Evolutionary conservation across 495 filamentous ascomycete genomes (phyloP).

Genomic region (Collariella sp.): DNA sequence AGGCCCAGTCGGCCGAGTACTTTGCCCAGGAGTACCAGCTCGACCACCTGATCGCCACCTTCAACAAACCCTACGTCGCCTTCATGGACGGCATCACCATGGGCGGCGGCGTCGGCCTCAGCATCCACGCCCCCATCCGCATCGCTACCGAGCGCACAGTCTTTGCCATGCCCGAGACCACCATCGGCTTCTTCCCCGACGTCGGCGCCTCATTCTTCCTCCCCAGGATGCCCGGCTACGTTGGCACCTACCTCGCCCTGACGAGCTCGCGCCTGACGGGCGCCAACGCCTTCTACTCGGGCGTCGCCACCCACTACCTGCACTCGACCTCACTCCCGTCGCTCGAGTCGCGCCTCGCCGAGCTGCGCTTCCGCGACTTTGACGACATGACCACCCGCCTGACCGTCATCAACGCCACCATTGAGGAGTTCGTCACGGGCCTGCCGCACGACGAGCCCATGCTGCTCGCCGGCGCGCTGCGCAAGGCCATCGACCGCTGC

Average conservation of each 20-base stretch:
- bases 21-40: constrained; percentile 90
- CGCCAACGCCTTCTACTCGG: constrained; percentile 72
- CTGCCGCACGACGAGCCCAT: constrained; percentile 64
- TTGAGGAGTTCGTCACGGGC: constrained; percentile 83
- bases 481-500: constrained; percentile 76
- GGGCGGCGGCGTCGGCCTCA: constrained; percentile 93
- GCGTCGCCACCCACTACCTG: constrained; percentile 88
- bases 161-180: constrained; percentile 98
- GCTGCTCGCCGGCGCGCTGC: constrained; percentile 52
- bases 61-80: constrained; percentile 83
- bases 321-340: constrained; percentile 75
- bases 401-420: constrained; percentile 68
- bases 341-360: constrained; percentile 76
- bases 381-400: constrained; percentile 51
- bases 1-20: constrained; percentile 64
- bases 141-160: constrained; percentile 92
- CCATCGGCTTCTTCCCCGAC: constrained; percentile 95
- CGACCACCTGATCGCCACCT: constrained; percentile 92
- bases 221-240: constrained; percentile 69
- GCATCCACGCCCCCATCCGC: constrained; percentile 88
- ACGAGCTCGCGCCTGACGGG: constrained; percentile 76
- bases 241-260: constrained; percentile 85
- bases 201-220: constrained; percentile 95
- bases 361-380: constrained; percentile 78
- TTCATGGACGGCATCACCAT: constrained; percentile 98